These are phyloP conservation scores for Nicotiana tabacum DNA, from an alignment of 257 asterid species.

Conservation along the genomic window DNA sequence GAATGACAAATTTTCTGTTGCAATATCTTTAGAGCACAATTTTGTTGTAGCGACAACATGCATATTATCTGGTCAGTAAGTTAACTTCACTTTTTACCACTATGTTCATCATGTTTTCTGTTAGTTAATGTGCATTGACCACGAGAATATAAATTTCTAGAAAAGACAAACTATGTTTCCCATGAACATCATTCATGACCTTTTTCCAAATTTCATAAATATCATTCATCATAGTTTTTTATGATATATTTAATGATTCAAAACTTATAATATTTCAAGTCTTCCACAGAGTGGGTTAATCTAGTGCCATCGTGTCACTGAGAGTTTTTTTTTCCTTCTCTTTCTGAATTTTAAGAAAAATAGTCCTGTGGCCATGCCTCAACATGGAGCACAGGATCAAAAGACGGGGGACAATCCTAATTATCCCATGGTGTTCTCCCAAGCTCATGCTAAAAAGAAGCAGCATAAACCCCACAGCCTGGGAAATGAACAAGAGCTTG, in stretches of 20 bases:
- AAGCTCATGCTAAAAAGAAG: slow-evolving; percentile 39
- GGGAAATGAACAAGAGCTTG: slow-evolving; percentile 36
- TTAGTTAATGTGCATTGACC: slow-evolving; percentile 8
- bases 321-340: neutral
- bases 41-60: too few relatives aligned
- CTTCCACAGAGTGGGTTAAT: neutral
- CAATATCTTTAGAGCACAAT: neutral
- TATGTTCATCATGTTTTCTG: neutral
- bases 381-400: slow-evolving; percentile 47
- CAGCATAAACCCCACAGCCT: slow-evolving; percentile 37
- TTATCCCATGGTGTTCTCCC: slow-evolving; percentile 31
- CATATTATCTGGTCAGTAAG: too few relatives aligned
- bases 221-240: neutral
- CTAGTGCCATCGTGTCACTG: neutral
- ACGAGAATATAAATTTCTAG: neutral
- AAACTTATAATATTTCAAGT: neutral
- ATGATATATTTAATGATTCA: neutral
- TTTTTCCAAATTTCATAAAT: neutral
- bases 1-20: neutral
- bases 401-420: slow-evolving; percentile 27
- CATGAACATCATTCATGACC: neutral
- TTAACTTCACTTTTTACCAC: neutral
- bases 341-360: slow-evolving; percentile 14
- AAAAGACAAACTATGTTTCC: neutral
- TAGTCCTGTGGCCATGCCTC: slow-evolving; percentile 34